Evolutionary conservation across 306 rosid species (phyloP), one percentile per base, ranked within the genome.

Genomic region (Dryas octopetala): DNA sequence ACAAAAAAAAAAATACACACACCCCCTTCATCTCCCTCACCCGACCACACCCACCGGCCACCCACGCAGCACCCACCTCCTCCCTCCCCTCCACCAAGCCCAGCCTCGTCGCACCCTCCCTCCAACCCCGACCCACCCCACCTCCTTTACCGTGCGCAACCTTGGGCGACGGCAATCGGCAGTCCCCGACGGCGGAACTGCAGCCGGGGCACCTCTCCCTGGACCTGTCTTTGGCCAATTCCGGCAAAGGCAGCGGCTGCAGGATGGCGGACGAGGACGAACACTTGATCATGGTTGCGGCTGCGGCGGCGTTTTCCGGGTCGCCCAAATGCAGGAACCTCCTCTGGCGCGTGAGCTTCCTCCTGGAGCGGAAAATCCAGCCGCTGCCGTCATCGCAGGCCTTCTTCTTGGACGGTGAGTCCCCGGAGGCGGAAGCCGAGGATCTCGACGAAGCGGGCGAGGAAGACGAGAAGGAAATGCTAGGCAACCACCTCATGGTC

Each of bases 181-280:
- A 26, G 26, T 83, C 85, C 5, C 48, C 19, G 16, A 14, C 66
- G 44, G 48, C 50, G 58, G 80, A 82, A 49, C 55, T 74, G 4
- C 54, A 74, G 51, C 67, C 78, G 14, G 52, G 40, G 62, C 15
- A n/a, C 51, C 46, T 55, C 67, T 66, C 85, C 4, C 68, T 78
- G 19, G 38, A 67, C 41, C 59, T 26, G 4, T 48, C 49, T 6
- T 81, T 55, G 3, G 85, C 66, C 1, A 73, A 40, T 53, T 87
- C 97, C 68, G 97, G 99, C 76, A 92, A 85, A 5, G 99, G 98
- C 54, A 95, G 83, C 0, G 98, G 98, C 43, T 86, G 96, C 46
- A 98, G 72, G n/a, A 80, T 80, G 50, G 70, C 79, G 6, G 78
- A 53, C 45, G 79, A 28, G 5, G 81, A 45, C 38, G 38, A 32